Percentiles rank a stretch among this genome's conserved stretches.
Evolutionary conservation across 192 early-diverging fungal species (phyloP).

Genomic region (Helicostylum pulchrum): DNA sequence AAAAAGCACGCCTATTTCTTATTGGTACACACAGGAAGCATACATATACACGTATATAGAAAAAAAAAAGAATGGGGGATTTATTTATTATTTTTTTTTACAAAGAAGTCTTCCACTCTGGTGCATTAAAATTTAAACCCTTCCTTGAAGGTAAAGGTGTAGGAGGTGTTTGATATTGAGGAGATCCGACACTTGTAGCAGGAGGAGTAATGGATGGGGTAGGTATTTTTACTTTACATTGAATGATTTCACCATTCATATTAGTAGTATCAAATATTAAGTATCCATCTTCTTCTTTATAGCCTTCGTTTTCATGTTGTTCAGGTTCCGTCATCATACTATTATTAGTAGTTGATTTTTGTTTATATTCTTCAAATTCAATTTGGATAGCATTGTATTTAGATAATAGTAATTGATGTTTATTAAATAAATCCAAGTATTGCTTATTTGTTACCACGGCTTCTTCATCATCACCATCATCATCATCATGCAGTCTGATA

Average conservation of each 20-base stretch:
- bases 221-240: conserved; percentile 23
- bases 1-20: no score
- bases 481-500: not conserved
- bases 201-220: conserved; percentile 6
- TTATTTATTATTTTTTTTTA: not conserved
- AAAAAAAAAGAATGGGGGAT: no score
- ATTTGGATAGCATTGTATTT: not conserved
- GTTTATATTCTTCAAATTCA: not conserved
- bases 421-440: not conserved
- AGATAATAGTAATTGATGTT: not conserved
- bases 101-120: conserved; percentile 12
- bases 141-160: conserved; percentile 3
- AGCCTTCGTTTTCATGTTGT: not conserved
- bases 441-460: not conserved
- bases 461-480: no score
- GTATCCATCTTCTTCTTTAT: conserved; percentile 21
- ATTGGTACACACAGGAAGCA: no score
- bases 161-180: conserved; percentile 1
- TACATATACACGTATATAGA: no score
- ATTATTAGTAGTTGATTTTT: not conserved
- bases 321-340: not conserved
- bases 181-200: conserved; percentile 15
- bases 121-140: conserved; percentile 22
- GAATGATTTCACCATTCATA: conserved; percentile 16
- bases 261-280: conserved; percentile 15